Conservation (phyloP, 768 basidiomycete species). For the Suillus paluster region DNA sequence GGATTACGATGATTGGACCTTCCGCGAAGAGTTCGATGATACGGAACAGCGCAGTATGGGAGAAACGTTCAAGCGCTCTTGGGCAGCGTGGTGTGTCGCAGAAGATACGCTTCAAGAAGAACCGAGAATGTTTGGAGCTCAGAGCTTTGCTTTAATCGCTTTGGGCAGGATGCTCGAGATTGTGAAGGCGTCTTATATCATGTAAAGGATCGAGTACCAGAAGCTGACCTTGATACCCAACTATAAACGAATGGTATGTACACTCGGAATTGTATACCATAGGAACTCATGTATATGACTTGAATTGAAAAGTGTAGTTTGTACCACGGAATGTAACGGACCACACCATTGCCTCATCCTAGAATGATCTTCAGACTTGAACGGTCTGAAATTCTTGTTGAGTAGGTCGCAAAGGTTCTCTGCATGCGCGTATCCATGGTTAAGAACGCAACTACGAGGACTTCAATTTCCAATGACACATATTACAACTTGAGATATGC, state of each 20-base stretch:
- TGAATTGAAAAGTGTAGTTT: background rate
- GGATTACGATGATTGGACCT: slow-evolving; percentile 27
- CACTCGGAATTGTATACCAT: slow-evolving; percentile 2
- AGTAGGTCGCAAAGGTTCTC: too few relatives aligned
- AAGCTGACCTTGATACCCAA: background rate
- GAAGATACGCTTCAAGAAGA: slow-evolving; percentile 30
- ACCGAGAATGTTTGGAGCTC: slow-evolving; percentile 39
- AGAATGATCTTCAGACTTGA: too few relatives aligned
- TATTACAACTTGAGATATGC: slow-evolving; percentile 9
- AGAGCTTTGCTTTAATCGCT: slow-evolving; percentile 52
- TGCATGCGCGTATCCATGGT: background rate
- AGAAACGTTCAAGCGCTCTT: slow-evolving; percentile 42
- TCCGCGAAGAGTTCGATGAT: slow-evolving; percentile 34
- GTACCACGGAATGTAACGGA: too few relatives aligned
- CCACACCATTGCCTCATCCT: too few relatives aligned
- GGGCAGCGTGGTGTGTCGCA: slow-evolving; percentile 48
- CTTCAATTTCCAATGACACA: slow-evolving; percentile 4
- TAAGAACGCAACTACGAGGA: background rate
- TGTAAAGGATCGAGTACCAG: background rate
- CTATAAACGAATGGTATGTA: too few relatives aligned
- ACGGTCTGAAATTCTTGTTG: too few relatives aligned
- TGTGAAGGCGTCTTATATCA: slow-evolving; percentile 33
- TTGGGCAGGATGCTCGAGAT: slow-evolving; percentile 48
- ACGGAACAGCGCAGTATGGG: slow-evolving; percentile 34
- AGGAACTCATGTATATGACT: background rate